phyloP scores from a whole-genome alignment of 345 rosid species.

The Dipteronia dyeriana region DNA sequence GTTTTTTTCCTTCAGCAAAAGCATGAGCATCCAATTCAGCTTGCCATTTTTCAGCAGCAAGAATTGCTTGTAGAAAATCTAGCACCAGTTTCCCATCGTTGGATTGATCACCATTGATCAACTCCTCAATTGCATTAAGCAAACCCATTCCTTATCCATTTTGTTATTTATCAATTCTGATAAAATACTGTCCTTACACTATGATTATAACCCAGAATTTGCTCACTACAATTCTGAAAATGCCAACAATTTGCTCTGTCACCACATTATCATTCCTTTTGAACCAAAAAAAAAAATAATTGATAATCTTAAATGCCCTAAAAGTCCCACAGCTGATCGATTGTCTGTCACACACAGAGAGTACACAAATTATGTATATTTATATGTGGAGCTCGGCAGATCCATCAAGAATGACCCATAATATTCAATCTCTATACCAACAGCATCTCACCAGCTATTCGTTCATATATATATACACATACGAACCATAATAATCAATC shows the following conservation, averaged over 20 bases:
- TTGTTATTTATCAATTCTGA: no score
- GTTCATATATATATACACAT: slow-evolving; percentile 18
- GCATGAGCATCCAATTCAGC: slow-evolving; percentile 80
- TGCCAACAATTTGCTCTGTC: no score
- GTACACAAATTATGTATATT: not conserved
- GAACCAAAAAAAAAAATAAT: not conserved
- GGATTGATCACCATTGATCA: slow-evolving; percentile 49
- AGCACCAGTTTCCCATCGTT: slow-evolving; percentile 78
- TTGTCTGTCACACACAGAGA: slow-evolving; percentile 9
- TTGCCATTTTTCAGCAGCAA: slow-evolving; percentile 86
- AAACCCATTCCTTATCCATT: slow-evolving; percentile 27
- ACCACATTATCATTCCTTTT: no score
- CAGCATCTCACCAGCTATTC: no score
- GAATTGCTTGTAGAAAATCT: slow-evolving; percentile 86
- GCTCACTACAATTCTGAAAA: no score
- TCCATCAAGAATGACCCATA: slow-evolving; percentile 17
- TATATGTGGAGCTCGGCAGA: slow-evolving; percentile 6
- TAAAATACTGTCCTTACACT: no score
- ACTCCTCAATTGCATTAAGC: slow-evolving; percentile 50
- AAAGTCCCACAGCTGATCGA: slow-evolving; percentile 17
- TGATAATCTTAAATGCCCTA: slow-evolving; percentile 21
- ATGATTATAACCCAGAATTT: no score
- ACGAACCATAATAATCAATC: slow-evolving; percentile 4
- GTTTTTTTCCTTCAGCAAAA: slow-evolving; percentile 70
- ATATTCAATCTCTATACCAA: no score